Percentiles rank a stretch among this genome's conserved stretches.
phyloP scores from a whole-genome alignment of 129 eudicot genomes.

The Flaveria bidentis region DNA sequence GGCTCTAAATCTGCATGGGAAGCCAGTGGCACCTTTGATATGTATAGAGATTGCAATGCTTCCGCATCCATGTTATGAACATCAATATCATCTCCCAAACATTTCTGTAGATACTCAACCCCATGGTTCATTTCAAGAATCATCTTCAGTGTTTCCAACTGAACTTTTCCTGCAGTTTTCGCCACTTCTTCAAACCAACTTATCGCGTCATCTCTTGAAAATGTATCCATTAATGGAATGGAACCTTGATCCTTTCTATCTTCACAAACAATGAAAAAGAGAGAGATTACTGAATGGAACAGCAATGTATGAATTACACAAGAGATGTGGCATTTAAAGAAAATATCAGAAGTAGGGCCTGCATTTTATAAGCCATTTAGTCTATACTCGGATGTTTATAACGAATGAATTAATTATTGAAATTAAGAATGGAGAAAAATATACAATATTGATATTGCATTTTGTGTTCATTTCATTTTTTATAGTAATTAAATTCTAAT shows the following conservation, averaged over 20 bases:
- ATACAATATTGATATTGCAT: too few relatives aligned
- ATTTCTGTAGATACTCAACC: conserved; percentile 61
- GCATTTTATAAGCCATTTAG: too few relatives aligned
- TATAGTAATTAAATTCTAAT: too few relatives aligned
- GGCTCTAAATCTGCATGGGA: conserved; percentile 80
- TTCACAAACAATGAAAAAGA: neutral
- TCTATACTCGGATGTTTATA: too few relatives aligned
- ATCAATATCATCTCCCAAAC: conserved; percentile 52
- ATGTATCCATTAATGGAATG: neutral
- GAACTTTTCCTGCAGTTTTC: conserved; percentile 52
- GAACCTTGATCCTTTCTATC: neutral
- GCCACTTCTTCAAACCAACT: conserved; percentile 65
- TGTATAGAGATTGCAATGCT: conserved; percentile 48
- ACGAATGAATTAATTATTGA: too few relatives aligned
- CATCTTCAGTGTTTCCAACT: conserved; percentile 49
- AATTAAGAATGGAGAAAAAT: too few relatives aligned
- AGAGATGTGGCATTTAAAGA: neutral
- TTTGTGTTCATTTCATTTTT: too few relatives aligned
- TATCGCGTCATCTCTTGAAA: conserved; percentile 33
- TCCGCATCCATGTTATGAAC: conserved; percentile 43
- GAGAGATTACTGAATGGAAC: neutral
- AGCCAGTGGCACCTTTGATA: conserved; percentile 60
- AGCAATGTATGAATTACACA: neutral
- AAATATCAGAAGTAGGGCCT: neutral
- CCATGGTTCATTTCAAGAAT: conserved; percentile 57